Evolutionary conservation across 2,329 filamentous ascomycete genomes (phyloP).

Genomic region (Curvularia hawaiiensis): DNA sequence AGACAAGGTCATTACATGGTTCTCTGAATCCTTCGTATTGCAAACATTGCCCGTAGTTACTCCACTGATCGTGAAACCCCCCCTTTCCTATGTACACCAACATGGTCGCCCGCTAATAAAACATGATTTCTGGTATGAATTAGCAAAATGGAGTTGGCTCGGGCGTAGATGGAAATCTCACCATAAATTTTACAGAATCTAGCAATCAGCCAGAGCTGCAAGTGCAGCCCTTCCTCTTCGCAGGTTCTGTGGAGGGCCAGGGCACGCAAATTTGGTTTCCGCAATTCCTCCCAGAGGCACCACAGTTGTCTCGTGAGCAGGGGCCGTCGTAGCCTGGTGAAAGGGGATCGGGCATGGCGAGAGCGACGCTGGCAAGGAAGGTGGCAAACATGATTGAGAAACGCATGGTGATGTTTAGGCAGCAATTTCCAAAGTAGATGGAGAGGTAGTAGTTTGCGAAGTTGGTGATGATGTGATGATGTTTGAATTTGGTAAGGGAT

Average conservation of each 20-base stretch:
- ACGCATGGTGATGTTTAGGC: slow-evolving; percentile 16
- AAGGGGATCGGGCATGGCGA: slow-evolving; percentile 30
- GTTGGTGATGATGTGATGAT: too few species aligned
- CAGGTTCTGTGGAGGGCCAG: slow-evolving; percentile 19
- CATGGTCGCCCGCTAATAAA: neutral
- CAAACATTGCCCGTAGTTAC: neutral
- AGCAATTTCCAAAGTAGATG: neutral
- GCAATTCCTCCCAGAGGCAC: slow-evolving; percentile 15
- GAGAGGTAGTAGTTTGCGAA: too few species aligned
- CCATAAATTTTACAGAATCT: neutral
- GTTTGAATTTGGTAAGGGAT: neutral
- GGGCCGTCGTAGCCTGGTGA: slow-evolving; percentile 30
- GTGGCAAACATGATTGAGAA: slow-evolving; percentile 21
- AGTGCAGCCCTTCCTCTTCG: slow-evolving; percentile 22
- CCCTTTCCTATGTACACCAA: neutral
- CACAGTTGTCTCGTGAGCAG: slow-evolving; percentile 20
- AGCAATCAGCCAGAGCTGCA: slow-evolving; percentile 18
- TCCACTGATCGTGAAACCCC: neutral
- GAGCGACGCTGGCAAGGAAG: slow-evolving; percentile 21
- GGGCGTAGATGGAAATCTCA: neutral
- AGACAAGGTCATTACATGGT: neutral
- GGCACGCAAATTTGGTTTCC: slow-evolving; percentile 15
- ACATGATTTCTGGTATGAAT: neutral
- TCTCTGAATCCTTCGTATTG: neutral
- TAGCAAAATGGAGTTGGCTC: neutral